Base-by-base conservation (phyloP, 2,329 filamentous ascomycete genomes). In the Colletotrichum chlorophyti region DNA sequence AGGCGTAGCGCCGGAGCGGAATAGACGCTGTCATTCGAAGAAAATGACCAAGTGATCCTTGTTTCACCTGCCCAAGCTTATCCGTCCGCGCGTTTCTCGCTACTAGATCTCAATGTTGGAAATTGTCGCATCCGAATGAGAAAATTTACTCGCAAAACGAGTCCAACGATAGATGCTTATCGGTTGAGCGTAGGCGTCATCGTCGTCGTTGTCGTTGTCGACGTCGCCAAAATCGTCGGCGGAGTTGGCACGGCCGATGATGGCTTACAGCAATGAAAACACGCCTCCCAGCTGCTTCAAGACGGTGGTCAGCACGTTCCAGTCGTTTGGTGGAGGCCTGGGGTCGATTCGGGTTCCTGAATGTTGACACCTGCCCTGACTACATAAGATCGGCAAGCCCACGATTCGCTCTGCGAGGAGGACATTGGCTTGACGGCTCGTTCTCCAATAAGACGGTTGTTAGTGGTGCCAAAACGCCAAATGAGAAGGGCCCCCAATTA, bases 41-140 rank as follows among this genome's bases (percentile, higher is more conserved):
- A 31, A 15, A 43, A 47, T 41, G 29, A 32, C 55, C 27, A 34
- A 42, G 24, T 38, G 29, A 54, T 43, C 55, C 55, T 43, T 59
- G 37, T 54, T 58, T 37, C 55, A 43, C 38, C 42, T 48, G n/a
- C n/a, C n/a, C n/a, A 58, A 48, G 55, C 55, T 58, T 58, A 58
- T 49, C 23, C 35, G 21, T 19, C 37, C 37, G n/a, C 35, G 10
- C 17, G 29, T 40, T 23, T 7, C 29, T 37, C 15, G 27, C 24
- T 31, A 31, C 35, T 10, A 15, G 17, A 24, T 15, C 29, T 29
- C 23, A 7, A 21, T 24, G 14, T 42, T 26, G 21, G 31, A 23
- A 14, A n/a, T n/a, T n/a, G n/a, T n/a, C n/a, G n/a, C n/a, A n/a
- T n/a, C n/a, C n/a, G n/a, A n/a, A n/a, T n/a, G n/a, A n/a, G n/a